Evolutionary conservation across 2,329 filamentous ascomycete genomes (phyloP), one percentile per base, ranked within the genome.

Genomic region (Boeremia lycopersici): DNA sequence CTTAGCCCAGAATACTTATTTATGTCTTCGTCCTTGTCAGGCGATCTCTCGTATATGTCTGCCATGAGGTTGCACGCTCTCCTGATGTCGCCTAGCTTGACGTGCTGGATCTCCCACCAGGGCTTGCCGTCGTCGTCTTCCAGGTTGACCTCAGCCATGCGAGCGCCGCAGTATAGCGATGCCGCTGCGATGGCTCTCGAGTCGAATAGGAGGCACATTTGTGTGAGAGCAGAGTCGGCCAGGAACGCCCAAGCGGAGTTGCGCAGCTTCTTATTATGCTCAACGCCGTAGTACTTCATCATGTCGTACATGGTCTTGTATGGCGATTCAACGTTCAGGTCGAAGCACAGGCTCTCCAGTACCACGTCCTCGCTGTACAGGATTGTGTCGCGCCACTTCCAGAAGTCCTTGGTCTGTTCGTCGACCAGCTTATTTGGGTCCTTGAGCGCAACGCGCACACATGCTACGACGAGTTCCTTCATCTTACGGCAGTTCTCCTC

Each of bases 401-500:
- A 99, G 73, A 95, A 99, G 71, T 99, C 95, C 71, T 97, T 98
- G 64, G 90, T 96, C 75, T 98, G 93, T 76, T 98, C 95, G 72
- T 99, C 95, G 47, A 98, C 90, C 48, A 93, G 81, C 55, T 97
- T 84, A 67, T 91, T 90, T 1, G 91, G 82, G 65, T 98, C 93
- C 78, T 99, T 98, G 75, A 97, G 92, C 26, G 93, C 95, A 17
- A 97, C 91, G 62, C 93, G 91, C 56, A 92, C 95, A 67, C 96
- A 95, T 1, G 93, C 91, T 29, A 97, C 89, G 62, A 99, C 93
- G 56, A 99, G 83, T 62, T 97, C 92, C 69, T 91, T 96, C 65
- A 96, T 96, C 77, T 96, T 96, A 43, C 93, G 88, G 71, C 92
- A 96, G 72, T 96, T 96, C 73, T 99, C 95, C 72, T 99, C 93